Conservation (phyloP, 192 early-diverging fungal species). For the Phlyctochytrium bullatum region DNA sequence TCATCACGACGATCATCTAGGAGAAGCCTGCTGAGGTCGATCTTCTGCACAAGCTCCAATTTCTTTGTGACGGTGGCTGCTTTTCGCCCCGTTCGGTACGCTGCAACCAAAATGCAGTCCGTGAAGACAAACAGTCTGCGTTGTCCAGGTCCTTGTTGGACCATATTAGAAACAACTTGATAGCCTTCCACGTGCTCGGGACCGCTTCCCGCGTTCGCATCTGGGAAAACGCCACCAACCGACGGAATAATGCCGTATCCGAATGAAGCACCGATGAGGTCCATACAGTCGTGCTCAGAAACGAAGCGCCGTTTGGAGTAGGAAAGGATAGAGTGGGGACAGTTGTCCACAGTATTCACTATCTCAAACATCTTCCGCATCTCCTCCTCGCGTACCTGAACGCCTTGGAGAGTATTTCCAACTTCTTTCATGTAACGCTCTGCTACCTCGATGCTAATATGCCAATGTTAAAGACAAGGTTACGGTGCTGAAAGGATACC, state of each 20-base stretch:
- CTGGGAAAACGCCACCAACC: background rate
- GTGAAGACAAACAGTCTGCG: background rate
- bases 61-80: background rate
- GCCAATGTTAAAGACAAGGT: background rate
- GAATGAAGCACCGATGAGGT: background rate
- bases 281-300: background rate
- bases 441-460: slow-evolving; percentile 18
- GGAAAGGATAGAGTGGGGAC: background rate
- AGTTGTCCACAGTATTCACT: background rate
- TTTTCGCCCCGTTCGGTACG: background rate
- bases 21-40: background rate
- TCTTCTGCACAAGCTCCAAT: background rate
- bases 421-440: slow-evolving; percentile 37
- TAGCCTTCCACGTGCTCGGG: background rate
- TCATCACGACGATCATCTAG: too few relatives aligned
- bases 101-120: background rate
- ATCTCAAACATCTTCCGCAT: slow-evolving; percentile 19
- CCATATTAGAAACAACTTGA: background rate
- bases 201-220: too few relatives aligned
- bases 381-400: slow-evolving; percentile 34
- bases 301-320: background rate
- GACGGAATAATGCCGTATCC: background rate
- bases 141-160: background rate
- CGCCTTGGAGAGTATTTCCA: slow-evolving; percentile 24
- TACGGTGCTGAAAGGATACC: slow-evolving; percentile 5